Evolutionary conservation across 768 basidiomycete species (phyloP), one percentile per base, ranked within the genome.

Genomic region (Boletus reticulatus): DNA sequence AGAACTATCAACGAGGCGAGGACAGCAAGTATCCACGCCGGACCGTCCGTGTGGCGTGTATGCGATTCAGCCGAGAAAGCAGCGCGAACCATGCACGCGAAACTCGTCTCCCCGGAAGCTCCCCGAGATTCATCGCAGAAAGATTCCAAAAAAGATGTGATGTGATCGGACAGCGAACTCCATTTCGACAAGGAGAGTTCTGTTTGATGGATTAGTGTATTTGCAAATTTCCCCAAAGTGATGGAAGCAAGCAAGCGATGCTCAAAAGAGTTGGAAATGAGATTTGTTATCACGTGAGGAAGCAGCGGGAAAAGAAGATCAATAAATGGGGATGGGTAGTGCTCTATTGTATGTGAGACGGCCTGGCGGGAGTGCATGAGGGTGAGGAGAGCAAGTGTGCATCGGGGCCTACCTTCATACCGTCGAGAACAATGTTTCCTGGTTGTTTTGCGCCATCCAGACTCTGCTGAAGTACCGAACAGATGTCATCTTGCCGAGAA

Each of bases 1-100:
- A 85, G 74, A 24, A 82, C 56, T 51, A 81, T 74, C 53, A 84
- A 64, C 24, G 77, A 80, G 0, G 80, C 75, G 1, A 81, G 62
- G 22, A 77, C 69, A 19, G 73, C 61, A 11, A 79, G 56, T 3
- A 77, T 76, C 82, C 81, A 82, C 20, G 73, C 61, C 0, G 80
- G 75, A 9, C 71, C 67, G 19, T 67, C 60, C 24, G 59, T 59
- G 3, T 53, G 59, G 44, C 55, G 55, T 16, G 61, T 9, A 43
- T 56, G 53, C 7, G 66, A 64, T 39, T 64, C 59, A 6, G 58
- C 52, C 24, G 65, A 51, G 44, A 76, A 64, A 3, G 75, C 72
- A 4, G 56, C 48, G 38, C 53, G 63, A 17, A 79, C 42, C 12
- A 73, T 50, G 43, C 36, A 43, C 16, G 60, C 61, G 24, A 79